Conservation (phyloP, 495 filamentous ascomycete species). For the Oleoguttula mirabilis region DNA sequence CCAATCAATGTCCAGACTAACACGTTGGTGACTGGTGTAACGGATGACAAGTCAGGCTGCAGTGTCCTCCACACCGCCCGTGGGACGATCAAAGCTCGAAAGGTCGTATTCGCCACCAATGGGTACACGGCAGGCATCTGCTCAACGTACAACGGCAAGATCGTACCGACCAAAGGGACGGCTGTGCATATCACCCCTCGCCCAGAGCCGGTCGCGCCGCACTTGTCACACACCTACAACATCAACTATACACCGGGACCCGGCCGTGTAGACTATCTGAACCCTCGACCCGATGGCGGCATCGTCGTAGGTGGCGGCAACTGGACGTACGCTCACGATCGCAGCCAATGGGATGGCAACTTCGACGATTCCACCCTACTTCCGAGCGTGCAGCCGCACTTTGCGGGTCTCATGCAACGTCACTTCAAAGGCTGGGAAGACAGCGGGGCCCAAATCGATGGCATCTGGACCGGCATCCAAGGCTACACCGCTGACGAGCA, state of each 20-base stretch:
- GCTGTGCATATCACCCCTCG: constrained; percentile 3
- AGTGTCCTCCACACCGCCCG: constrained; percentile 1
- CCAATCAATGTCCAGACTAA: constrained; percentile 5
- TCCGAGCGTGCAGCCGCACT: constrained; percentile 2
- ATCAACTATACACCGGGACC: constrained; percentile 8
- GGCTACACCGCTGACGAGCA: background rate
- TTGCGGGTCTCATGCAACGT: constrained; percentile 3
- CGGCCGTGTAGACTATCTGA: constrained; percentile 35
- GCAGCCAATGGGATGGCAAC: constrained; percentile 37
- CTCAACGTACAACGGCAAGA: background rate
- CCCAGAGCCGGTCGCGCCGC: background rate
- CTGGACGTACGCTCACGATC: constrained; percentile 28
- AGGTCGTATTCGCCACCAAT: constrained; percentile 10
- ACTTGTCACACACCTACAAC: constrained; percentile 17
- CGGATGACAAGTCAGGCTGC: background rate
- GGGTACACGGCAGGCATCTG: background rate
- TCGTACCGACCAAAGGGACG: background rate
- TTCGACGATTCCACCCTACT: constrained; percentile 39
- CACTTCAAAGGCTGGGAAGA: constrained; percentile 5
- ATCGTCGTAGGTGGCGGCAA: constrained; percentile 43
- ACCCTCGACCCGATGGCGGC: constrained; percentile 38
- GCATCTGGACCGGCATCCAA: constrained; percentile 4
- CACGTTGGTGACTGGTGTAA: background rate
- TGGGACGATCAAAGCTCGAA: background rate
- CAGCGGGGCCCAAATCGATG: background rate